These are phyloP conservation scores for Exophiala viscosa DNA, from an alignment of 2,329 filamentous ascomycete species.

Conservation along the genomic window DNA sequence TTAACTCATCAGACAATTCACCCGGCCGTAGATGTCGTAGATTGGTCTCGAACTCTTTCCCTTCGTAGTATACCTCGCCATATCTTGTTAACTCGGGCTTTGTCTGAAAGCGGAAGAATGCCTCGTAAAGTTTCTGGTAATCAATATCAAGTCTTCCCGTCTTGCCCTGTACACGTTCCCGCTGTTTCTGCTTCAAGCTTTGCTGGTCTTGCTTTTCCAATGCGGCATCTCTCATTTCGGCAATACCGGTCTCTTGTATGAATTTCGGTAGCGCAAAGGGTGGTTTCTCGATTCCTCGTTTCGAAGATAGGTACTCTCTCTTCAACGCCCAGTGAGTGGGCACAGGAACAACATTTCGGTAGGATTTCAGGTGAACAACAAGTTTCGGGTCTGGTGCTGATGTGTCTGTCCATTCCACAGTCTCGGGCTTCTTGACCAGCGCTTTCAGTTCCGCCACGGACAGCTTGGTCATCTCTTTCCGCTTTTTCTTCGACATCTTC, in stretches of 20 bases:
- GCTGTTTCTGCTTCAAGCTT: conserved; percentile 88
- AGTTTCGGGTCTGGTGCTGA: conserved; percentile 84
- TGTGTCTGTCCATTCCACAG: conserved; percentile 96
- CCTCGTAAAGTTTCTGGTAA: conserved; percentile 96
- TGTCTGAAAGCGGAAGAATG: conserved; percentile 96
- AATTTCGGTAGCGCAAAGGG: conserved; percentile 91
- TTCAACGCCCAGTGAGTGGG: conserved; percentile 94
- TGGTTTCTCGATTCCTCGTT: conserved; percentile 92
- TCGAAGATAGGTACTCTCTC: conserved; percentile 93
- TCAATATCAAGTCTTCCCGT: conserved; percentile 98
- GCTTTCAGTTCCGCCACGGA: conserved; percentile 95
- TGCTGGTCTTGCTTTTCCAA: conserved; percentile 93
- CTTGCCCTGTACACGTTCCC: conserved; percentile 89
- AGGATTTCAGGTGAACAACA: conserved; percentile 89
- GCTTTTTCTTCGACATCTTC: conserved; percentile 89
- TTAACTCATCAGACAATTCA: conserved; percentile 81
- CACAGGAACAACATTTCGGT: conserved; percentile 92
- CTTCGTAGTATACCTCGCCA: conserved; percentile 98
- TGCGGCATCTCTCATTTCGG: conserved; percentile 95
- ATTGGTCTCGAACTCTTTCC: conserved; percentile 96
- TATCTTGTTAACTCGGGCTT: conserved; percentile 93
- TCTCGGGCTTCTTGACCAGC: conserved; percentile 81
- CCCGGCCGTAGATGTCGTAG: conserved; percentile 84
- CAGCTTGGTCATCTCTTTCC: conserved; percentile 85
- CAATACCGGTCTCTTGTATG: conserved; percentile 94